Conservation (phyloP, 495 filamentous ascomycete species). For the Pyrenula aspistea region DNA sequence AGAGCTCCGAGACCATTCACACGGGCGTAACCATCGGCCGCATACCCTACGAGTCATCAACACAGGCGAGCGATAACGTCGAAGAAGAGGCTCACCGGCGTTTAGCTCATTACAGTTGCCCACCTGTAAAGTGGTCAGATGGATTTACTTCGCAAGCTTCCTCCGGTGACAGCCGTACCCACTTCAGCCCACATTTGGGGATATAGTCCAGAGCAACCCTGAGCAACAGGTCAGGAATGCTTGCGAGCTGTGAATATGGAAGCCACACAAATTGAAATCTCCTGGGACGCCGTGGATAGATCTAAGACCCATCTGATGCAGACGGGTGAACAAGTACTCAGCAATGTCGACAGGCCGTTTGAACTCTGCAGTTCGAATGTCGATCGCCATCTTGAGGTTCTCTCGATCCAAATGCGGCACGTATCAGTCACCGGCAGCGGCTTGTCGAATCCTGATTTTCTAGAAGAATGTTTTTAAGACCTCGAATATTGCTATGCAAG, state of each 20-base stretch:
- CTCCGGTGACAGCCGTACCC: too few relatives aligned
- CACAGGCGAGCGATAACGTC: slow-evolving; percentile 10
- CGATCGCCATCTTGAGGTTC: slow-evolving; percentile 27
- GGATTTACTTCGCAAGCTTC: too few relatives aligned
- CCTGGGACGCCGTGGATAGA: slow-evolving; percentile 57
- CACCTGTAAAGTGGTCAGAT: slow-evolving; percentile 9
- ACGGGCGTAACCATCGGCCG: slow-evolving; percentile 61
- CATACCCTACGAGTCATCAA: slow-evolving; percentile 39
- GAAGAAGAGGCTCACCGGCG: slow-evolving; percentile 33
- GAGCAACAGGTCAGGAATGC: slow-evolving; percentile 31
- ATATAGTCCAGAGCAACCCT: slow-evolving; percentile 50
- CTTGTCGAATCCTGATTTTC: too few relatives aligned
- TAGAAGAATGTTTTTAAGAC: too few relatives aligned
- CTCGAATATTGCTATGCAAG: too few relatives aligned
- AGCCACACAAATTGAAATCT: slow-evolving; percentile 24
- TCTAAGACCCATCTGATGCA: slow-evolving; percentile 49
- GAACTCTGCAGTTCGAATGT: slow-evolving; percentile 42
- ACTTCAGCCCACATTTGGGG: slow-evolving; percentile 41
- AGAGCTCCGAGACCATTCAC: slow-evolving; percentile 54
- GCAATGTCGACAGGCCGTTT: slow-evolving; percentile 42
- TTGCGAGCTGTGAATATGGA: neutral
- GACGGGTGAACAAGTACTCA: slow-evolving; percentile 51
- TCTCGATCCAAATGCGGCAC: too few relatives aligned
- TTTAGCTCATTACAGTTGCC: slow-evolving; percentile 62
- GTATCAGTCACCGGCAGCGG: too few relatives aligned